Evolutionary conservation across 2,329 filamentous ascomycete genomes (phyloP).

Genomic region (Fusarium guadeloupense): DNA sequence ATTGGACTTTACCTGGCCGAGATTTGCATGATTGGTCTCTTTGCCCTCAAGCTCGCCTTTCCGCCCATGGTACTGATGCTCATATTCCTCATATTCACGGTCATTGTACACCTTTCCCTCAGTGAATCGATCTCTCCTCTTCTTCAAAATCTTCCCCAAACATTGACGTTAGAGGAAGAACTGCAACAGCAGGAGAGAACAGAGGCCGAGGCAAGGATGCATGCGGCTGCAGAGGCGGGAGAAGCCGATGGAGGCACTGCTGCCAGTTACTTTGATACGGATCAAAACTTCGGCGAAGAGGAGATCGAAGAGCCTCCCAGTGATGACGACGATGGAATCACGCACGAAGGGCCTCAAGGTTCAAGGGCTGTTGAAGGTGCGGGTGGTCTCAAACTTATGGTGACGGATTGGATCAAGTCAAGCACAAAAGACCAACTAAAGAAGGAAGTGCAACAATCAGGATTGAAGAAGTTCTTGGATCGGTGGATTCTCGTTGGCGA

Average conservation of each 20-base stretch:
- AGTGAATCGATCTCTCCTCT: constrained; percentile 79
- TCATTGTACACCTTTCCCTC: constrained; percentile 78
- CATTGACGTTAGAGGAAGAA: constrained; percentile 67
- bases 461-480: constrained; percentile 41
- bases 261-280: constrained; percentile 49
- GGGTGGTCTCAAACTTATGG: constrained; percentile 45
- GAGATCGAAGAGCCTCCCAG: constrained; percentile 38
- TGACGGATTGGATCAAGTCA: constrained; percentile 48
- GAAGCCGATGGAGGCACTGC: constrained; percentile 40
- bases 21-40: constrained; percentile 84
- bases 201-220: constrained; percentile 49
- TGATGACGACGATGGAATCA: constrained; percentile 42
- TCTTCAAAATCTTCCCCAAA: constrained; percentile 80
- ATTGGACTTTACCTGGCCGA: constrained; percentile 85
- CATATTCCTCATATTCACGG: constrained; percentile 76
- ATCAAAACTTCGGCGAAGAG: constrained; percentile 50
- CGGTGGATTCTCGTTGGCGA: constrained; percentile 43
- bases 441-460: constrained; percentile 37
- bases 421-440: constrained; percentile 51
- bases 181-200: constrained; percentile 57
- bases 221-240: constrained; percentile 37
- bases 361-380: constrained; percentile 53
- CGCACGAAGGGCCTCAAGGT: constrained; percentile 34
- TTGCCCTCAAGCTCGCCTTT: constrained; percentile 73
- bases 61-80: constrained; percentile 81